Base-by-base conservation (phyloP, 768 basidiomycete species). In the Panellus pusillus region DNA sequence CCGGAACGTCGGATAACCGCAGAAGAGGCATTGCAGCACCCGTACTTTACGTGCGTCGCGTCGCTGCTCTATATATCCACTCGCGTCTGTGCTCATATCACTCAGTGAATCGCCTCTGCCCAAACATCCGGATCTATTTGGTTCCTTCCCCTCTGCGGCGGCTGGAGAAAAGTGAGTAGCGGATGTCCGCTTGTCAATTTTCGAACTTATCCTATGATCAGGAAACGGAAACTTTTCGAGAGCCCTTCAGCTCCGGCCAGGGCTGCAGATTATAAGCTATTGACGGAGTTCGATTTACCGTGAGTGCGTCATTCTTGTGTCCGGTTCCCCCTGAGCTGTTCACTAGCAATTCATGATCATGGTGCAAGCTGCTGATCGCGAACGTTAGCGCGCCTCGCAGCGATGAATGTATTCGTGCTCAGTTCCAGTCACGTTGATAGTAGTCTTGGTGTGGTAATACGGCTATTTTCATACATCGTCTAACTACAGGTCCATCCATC, bases 61-160 rank as follows among this genome's bases (percentile, higher is more conserved):
- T 37, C 47, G 59, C 43, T 14, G 42, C 39, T 57, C 17, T 43
- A 38, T n/a, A n/a, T n/a, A n/a, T 49, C 11, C 18, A 31, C 20
- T 49, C 24, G 8, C 48, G 24, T 8, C 47, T 15, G 36, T 35
- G 46, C 27, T 24, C 24, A 24, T 24, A 54, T 28, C 41, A 18
- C 32, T 6, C 57, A 97, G 93, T 5, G 97, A 98, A 72, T 88
- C 93, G 0, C 97, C 97, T 0, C 72, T 91, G 35, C 97, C 97
- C 0, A 98, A 99, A 66, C 95, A 98, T 68, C 91, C 93, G 14
- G 93, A 96, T 65, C 74, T 98, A 54, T 98, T 99, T 72, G 83
- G 90, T 1, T 95, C 93, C 2, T 99, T 98, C 70, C 97, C 97
- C 28, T 95, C 92, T 35, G 84, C 89, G 20, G 97, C 97, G 19